Conservation (phyloP, 2,329 filamentous ascomycete species). For the Cadophora sp. region DNA sequence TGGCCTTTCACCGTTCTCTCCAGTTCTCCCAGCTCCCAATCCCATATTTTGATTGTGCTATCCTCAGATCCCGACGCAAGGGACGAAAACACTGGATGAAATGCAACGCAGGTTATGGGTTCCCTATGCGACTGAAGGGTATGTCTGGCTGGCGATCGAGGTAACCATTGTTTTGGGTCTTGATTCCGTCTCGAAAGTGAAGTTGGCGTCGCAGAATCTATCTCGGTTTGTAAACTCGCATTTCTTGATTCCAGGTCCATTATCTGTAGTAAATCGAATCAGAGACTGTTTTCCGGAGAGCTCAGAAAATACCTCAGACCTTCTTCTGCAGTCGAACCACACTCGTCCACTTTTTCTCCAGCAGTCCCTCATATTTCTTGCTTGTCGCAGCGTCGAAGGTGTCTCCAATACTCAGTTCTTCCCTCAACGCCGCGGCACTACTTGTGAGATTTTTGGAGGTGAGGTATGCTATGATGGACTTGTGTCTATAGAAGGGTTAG, state of each 20-base stretch:
- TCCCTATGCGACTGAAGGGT: slow-evolving; percentile 82
- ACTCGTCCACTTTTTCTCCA: slow-evolving; percentile 99
- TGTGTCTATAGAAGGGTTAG: slow-evolving; percentile 68
- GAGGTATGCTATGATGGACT: slow-evolving; percentile 91
- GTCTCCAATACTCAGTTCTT: slow-evolving; percentile 75
- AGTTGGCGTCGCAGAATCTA: slow-evolving; percentile 82
- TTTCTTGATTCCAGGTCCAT: slow-evolving; percentile 89
- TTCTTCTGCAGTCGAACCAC: slow-evolving; percentile 95
- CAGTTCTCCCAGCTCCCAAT: slow-evolving; percentile 92
- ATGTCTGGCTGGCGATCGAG: slow-evolving; percentile 81
- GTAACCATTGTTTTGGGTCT: slow-evolving; percentile 87
- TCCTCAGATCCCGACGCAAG: slow-evolving; percentile 92
- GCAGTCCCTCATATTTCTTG: slow-evolving; percentile 91
- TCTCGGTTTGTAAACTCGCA: slow-evolving; percentile 76
- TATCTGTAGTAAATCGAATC: slow-evolving; percentile 62
- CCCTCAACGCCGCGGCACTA: slow-evolving; percentile 73
- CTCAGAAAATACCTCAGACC: slow-evolving; percentile 55
- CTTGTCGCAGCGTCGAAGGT: slow-evolving; percentile 79
- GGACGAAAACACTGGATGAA: slow-evolving; percentile 90
- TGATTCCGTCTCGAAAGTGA: slow-evolving; percentile 79
- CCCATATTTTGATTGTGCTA: slow-evolving; percentile 95
- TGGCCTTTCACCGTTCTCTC: slow-evolving; percentile 92
- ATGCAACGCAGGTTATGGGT: slow-evolving; percentile 86
- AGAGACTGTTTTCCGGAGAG: slow-evolving; percentile 19
- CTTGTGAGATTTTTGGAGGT: slow-evolving; percentile 74